phyloP scores from a whole-genome alignment of 2,329 filamentous ascomycete species.

The Chaetomiaceae sp. region DNA sequence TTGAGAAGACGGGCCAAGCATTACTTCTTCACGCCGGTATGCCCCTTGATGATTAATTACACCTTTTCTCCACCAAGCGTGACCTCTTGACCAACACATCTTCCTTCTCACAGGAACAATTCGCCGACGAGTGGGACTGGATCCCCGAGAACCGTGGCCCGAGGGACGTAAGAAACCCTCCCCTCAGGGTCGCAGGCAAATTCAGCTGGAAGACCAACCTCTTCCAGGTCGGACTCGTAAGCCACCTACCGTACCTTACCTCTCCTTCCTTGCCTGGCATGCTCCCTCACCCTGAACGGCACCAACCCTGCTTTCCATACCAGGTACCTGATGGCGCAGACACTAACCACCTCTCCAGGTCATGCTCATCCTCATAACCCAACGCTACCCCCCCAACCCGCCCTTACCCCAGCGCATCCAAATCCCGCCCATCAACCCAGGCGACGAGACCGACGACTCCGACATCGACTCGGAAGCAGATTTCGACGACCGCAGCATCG shows the following conservation, averaged over 20 bases:
- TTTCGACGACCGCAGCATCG: too few relatives aligned
- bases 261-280: too few relatives aligned
- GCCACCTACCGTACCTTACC: background rate
- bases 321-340: too few relatives aligned
- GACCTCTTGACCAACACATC: background rate
- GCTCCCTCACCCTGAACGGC: too few relatives aligned
- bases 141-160: background rate
- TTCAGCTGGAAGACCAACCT: conserved; percentile 11
- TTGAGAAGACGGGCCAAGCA: background rate
- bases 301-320: too few relatives aligned
- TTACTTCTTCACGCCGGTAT: background rate
- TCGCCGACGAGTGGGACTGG: conserved; percentile 11
- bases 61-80: too few relatives aligned
- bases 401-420: background rate
- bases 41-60: background rate
- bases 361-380: conserved; percentile 1
- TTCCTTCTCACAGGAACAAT: conserved; percentile 3
- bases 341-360: background rate
- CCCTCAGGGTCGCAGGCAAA: background rate
- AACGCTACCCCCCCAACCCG: background rate
- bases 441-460: background rate
- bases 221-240: conserved; percentile 9
- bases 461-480: background rate
- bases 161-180: background rate
- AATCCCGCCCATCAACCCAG: background rate